Evolutionary conservation across 257 asterid genomes (phyloP).

Genomic region (Prunella vulgaris): DNA sequence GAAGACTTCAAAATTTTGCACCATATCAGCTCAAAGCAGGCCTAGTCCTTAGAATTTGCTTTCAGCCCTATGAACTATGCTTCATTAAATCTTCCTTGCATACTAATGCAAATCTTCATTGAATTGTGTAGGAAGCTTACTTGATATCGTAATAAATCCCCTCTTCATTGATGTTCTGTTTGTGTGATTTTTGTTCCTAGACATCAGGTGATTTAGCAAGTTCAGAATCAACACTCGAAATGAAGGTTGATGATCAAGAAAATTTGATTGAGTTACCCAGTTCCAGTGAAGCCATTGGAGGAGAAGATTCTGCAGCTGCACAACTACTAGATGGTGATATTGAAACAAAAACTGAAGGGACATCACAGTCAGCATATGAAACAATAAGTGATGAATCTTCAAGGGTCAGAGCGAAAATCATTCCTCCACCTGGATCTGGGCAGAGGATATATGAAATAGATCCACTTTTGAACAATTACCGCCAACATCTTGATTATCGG

Average conservation of each 20-base stretch:
- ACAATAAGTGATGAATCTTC: conserved; percentile 50
- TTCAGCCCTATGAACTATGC: not conserved
- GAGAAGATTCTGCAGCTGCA: conserved; percentile 30
- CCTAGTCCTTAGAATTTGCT: not conserved
- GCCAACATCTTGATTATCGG: conserved; percentile 89
- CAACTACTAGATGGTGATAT: conserved; percentile 30
- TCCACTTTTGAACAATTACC: conserved; percentile 58
- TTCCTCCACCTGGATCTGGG: conserved; percentile 86
- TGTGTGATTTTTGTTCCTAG: conserved; percentile 34
- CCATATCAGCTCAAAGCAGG: not conserved
- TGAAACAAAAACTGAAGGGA: conserved; percentile 28
- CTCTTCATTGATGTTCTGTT: conserved; percentile 18
- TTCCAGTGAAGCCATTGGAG: conserved; percentile 26
- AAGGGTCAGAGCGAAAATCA: conserved; percentile 40
- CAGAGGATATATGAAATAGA: conserved; percentile 88
- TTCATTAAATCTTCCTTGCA: not conserved
- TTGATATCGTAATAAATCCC: not conserved
- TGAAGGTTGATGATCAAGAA: conserved; percentile 32
- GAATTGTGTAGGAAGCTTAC: conserved; percentile 11
- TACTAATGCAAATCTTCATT: not conserved
- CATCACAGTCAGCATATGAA: conserved; percentile 31
- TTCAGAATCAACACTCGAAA: conserved; percentile 31
- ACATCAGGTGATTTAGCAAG: conserved; percentile 42
- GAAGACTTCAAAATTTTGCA: not conserved
- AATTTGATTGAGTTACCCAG: conserved; percentile 19